A percentile compares a stretch with the other conserved stretches of the same genome.
Conservation (phyloP, 169 alveolate genomes). For the Sarcocystis neurona region DNA sequence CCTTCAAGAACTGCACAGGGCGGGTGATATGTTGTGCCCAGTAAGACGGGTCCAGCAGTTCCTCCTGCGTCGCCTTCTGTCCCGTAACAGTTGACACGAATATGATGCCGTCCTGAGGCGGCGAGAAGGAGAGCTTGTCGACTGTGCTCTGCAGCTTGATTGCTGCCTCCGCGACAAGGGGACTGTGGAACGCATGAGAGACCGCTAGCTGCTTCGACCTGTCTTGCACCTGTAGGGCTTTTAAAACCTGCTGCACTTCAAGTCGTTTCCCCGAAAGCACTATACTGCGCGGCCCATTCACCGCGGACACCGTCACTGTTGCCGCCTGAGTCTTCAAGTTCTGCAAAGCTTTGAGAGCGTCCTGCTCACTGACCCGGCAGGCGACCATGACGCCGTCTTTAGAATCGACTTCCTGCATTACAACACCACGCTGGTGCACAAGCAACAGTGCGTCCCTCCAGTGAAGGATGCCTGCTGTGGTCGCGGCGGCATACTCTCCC, state of each 20-base stretch:
- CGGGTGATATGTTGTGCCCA: slow-evolving; percentile 66
- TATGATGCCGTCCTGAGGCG: slow-evolving; percentile 26
- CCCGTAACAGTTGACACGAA: slow-evolving; percentile 67
- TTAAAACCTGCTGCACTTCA: slow-evolving; percentile 50
- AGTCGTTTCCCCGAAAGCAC: slow-evolving; percentile 67
- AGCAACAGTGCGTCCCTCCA: slow-evolving; percentile 65
- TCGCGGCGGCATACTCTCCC: slow-evolving; percentile 74
- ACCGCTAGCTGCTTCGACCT: slow-evolving; percentile 53
- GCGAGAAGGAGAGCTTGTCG: slow-evolving; percentile 8
- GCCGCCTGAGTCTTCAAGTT: slow-evolving; percentile 21
- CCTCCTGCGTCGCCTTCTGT: slow-evolving; percentile 29
- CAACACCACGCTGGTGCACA: slow-evolving; percentile 54
- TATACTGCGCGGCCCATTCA: slow-evolving; percentile 69
- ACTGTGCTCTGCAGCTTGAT: slow-evolving; percentile 32
- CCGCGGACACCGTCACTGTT: slow-evolving; percentile 53
- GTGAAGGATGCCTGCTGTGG: slow-evolving; percentile 63
- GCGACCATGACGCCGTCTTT: slow-evolving; percentile 69
- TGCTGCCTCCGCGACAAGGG: slow-evolving; percentile 55
- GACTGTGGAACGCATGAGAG: slow-evolving; percentile 73
- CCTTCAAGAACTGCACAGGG: slow-evolving; percentile 63
- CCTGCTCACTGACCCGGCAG: slow-evolving; percentile 64
- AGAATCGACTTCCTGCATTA: slow-evolving; percentile 39
- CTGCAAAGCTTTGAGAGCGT: slow-evolving; percentile 50
- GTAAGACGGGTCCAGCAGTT: slow-evolving; percentile 49
- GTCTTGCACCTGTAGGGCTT: slow-evolving; percentile 36